Conservation (phyloP, 805 yeast species). For the Kuraishia hungarica region DNA sequence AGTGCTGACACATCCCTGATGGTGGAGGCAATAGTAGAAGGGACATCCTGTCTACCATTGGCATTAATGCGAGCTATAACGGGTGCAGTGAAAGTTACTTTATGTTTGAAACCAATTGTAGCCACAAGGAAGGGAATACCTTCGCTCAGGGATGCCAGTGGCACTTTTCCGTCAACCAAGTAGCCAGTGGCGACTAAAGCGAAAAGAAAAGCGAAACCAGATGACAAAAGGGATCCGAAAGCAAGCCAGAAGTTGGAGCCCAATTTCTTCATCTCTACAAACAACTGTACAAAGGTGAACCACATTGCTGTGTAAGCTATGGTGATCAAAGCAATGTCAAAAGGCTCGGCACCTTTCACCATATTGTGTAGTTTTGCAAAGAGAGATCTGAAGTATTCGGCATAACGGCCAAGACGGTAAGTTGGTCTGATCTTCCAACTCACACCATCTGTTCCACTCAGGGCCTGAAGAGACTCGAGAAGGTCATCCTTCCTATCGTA, state of each 20-base stretch:
- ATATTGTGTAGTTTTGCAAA: constrained; percentile 32
- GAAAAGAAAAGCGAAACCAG: constrained; percentile 75
- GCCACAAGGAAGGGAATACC: constrained; percentile 93
- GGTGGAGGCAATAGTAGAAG: constrained; percentile 21
- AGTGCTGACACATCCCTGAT: constrained; percentile 29
- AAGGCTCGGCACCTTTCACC: constrained; percentile 69
- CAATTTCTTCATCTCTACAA: constrained; percentile 61
- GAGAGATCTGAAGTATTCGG: constrained; percentile 37
- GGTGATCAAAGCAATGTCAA: constrained; percentile 73
- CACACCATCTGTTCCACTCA: constrained; percentile 30
- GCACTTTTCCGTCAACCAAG: constrained; percentile 49
- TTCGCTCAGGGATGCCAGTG: constrained; percentile 71
- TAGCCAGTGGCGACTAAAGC: constrained; percentile 61
- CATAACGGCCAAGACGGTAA: constrained; percentile 47
- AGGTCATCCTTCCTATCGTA: constrained; percentile 14
- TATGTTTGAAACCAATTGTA: constrained; percentile 85
- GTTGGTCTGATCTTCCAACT: constrained; percentile 56
- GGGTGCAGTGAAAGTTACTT: constrained; percentile 59
- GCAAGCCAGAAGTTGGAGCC: constrained; percentile 90
- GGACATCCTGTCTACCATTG: constrained; percentile 16
- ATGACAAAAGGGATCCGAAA: constrained; percentile 66
- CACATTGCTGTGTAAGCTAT: constrained; percentile 84
- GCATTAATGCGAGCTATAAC: constrained; percentile 34
- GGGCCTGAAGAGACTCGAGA: constrained; percentile 12
- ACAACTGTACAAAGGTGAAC: constrained; percentile 69